phyloP scores from a whole-genome alignment of 75 land plant genomes.

The Cupressus sempervirens region DNA sequence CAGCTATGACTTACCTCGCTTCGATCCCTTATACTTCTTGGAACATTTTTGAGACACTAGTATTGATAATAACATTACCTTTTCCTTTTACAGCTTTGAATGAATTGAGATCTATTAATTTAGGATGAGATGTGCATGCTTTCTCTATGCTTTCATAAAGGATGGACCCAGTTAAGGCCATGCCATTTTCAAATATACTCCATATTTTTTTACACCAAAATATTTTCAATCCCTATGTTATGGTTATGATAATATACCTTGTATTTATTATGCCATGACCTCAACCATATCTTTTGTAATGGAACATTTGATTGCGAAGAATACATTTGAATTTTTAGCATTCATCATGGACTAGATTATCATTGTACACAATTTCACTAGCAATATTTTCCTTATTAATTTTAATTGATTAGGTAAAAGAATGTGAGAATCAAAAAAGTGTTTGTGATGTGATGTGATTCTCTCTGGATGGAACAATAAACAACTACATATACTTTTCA shows the following conservation, averaged over 20 bases:
- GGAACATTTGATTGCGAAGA: not conserved
- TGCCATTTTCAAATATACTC: not conserved
- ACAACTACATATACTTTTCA: not conserved
- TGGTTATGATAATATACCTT: not conserved
- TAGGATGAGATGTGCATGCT: not conserved
- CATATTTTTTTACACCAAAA: not conserved
- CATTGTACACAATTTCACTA: not conserved
- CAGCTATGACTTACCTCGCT: slow-evolving; percentile 47
- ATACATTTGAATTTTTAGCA: not conserved
- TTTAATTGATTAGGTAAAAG: not conserved
- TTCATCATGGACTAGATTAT: not conserved
- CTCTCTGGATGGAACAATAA: not conserved
- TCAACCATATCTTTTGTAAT: not conserved
- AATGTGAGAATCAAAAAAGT: not conserved
- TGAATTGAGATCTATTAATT: not conserved
- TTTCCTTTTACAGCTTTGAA: not conserved
- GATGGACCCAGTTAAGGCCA: not conserved
- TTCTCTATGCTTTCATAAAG: not conserved
- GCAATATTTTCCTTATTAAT: not conserved
- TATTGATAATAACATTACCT: slow-evolving; percentile 39
- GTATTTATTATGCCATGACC: not conserved
- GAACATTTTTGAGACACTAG: slow-evolving; percentile 35
- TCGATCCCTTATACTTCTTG: slow-evolving; percentile 53
- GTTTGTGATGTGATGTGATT: not conserved
- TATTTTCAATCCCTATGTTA: not conserved